Evolutionary conservation across 2,329 filamentous ascomycete species (phyloP), one percentile per base, ranked within the genome.

Genomic region (Kalmusia sp.): DNA sequence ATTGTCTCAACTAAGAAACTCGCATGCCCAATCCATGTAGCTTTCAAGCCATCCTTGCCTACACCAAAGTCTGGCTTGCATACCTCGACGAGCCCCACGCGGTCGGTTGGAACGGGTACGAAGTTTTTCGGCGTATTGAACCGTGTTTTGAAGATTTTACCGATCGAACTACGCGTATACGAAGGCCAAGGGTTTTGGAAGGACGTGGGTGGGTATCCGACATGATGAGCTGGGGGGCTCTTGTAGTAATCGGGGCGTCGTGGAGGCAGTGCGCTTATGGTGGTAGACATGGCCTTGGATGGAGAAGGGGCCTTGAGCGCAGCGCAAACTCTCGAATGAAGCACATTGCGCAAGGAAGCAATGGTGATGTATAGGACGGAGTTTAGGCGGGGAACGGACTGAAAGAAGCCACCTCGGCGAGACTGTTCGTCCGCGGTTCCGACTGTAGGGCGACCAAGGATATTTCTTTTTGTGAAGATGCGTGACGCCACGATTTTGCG

Each of bases 151-250:
- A 80, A 49, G 6, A 69, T 51, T 1, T 66, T 54, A 4, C 60
- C 17, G 1, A 74, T 33, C 14, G 64, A 57, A 3, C 62, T 56
- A 21, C 63, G 63, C 8, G 58, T 57, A 49, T 73, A 73, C 2
- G 79, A 82, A 17, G 78, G 76, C 80, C 80, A 82, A 12, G 80
- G 80, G 55, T 82, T 82, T 24, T 65, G 70, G 69, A 82, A 83
- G 15, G 68, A 69, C 1, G 75, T 76, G 6, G 78, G 78, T 4
- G 79, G 79, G 21, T 49, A 70, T 28, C 73, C 76, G 21, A 77
- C 59, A 61, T 81, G 78, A 56, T 81, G 79, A 15, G 68, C 57
- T 14, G 67, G 61, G 8, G 61, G 61, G 41, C n/a, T 58, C n/a
- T 64, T 63, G 51, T 60, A 60, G 30, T 54, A 59, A 5, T 58